phyloP scores from a whole-genome alignment of 441 rosid species.

The Macaranga tanarius region DNA sequence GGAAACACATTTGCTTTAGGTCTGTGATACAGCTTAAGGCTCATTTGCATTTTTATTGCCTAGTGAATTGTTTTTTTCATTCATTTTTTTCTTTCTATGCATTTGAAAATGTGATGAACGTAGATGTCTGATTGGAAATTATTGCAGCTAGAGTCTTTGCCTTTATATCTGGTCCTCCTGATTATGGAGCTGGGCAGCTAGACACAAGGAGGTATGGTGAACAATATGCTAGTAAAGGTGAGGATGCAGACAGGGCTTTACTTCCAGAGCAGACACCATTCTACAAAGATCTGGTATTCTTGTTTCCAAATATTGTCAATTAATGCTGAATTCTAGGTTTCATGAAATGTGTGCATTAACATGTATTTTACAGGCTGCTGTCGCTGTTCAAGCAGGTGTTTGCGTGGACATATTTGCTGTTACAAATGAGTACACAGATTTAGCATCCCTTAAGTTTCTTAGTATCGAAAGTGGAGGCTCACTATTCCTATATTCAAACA shows the following conservation, averaged over 20 bases:
- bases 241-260: slow-evolving; percentile 96
- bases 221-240: slow-evolving; percentile 97
- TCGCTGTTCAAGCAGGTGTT: slow-evolving; percentile 98
- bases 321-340: slow-evolving; percentile 21
- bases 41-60: slow-evolving; percentile 11
- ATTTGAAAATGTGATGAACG: slow-evolving; percentile 11
- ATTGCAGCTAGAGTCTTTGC: slow-evolving; percentile 93
- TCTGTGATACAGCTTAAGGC: slow-evolving; percentile 35
- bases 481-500: slow-evolving; percentile 73
- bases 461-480: slow-evolving; percentile 99
- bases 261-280: slow-evolving; percentile 98
- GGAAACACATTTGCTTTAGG: slow-evolving; percentile 95
- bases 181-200: slow-evolving; percentile 94
- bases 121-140: slow-evolving; percentile 25
- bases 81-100: slow-evolving; percentile 3
- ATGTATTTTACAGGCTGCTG: slow-evolving; percentile 73
- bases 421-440: slow-evolving; percentile 95
- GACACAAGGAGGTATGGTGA: slow-evolving; percentile 98
- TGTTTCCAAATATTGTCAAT: slow-evolving; percentile 22
- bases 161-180: slow-evolving; percentile 97
- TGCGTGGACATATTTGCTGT: slow-evolving; percentile 93
- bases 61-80: slow-evolving; percentile 3
- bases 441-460: slow-evolving; percentile 96
- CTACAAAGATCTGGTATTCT: slow-evolving; percentile 83
- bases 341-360: slow-evolving; percentile 39